These are phyloP conservation scores for Pleomassaria siparia DNA, from an alignment of 2,329 filamentous ascomycete genomes.

Conservation along the genomic window DNA sequence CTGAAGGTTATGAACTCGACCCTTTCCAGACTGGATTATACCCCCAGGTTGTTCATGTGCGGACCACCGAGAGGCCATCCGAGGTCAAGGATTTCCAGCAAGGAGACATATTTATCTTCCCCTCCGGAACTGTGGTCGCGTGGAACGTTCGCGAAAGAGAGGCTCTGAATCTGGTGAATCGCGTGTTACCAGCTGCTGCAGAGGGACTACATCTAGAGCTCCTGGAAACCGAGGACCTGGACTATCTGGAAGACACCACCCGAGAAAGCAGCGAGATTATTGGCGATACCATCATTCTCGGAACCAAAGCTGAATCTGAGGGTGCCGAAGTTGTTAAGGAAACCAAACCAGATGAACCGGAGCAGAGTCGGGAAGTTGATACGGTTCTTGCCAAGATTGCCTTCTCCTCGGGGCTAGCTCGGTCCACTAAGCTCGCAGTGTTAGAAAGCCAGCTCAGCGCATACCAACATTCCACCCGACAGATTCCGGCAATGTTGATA, in stretches of 20 bases:
- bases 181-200: slow-evolving; percentile 73
- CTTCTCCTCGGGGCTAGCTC: slow-evolving; percentile 89
- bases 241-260: slow-evolving; percentile 75
- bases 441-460: slow-evolving; percentile 78
- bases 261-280: slow-evolving; percentile 76
- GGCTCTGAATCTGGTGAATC: slow-evolving; percentile 57
- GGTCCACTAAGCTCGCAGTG: slow-evolving; percentile 90
- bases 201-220: slow-evolving; percentile 70
- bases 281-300: slow-evolving; percentile 86
- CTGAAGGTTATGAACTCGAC: slow-evolving; percentile 63
- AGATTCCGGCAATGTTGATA: slow-evolving; percentile 77
- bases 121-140: slow-evolving; percentile 87
- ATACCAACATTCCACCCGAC: slow-evolving; percentile 84
- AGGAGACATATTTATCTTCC: slow-evolving; percentile 94
- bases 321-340: slow-evolving; percentile 47
- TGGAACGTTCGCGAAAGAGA: slow-evolving; percentile 84
- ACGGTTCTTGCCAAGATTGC: slow-evolving; percentile 88
- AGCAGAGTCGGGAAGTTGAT: slow-evolving; percentile 49
- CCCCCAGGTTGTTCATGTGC: slow-evolving; percentile 66
- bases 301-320: slow-evolving; percentile 60
- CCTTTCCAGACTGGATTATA: slow-evolving; percentile 63
- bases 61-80: slow-evolving; percentile 43
- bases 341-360: slow-evolving; percentile 19
- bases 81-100: slow-evolving; percentile 51
- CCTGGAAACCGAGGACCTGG: slow-evolving; percentile 85